Evolutionary conservation across 257 asterid genomes (phyloP).

Genomic region (Solanum lycopersicoides): DNA sequence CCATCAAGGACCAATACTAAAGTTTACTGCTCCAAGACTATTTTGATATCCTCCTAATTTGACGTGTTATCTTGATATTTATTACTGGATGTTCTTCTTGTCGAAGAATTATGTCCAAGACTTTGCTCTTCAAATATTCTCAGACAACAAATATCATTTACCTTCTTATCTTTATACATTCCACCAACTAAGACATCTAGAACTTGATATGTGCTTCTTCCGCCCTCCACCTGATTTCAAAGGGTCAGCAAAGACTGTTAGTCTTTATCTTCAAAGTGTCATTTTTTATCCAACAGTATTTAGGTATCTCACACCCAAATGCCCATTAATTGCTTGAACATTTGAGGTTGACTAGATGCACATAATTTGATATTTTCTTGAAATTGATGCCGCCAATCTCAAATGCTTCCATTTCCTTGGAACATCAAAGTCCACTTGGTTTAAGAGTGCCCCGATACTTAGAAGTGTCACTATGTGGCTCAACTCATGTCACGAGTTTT

Average conservation of each 20-base stretch:
- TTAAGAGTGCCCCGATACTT: conserved; percentile 2
- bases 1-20: neutral
- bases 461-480: neutral
- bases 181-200: neutral
- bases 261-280: neutral
- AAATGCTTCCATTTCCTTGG: conserved; percentile 4
- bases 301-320: neutral
- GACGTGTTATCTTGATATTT: neutral
- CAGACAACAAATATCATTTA: neutral
- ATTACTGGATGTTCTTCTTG: neutral
- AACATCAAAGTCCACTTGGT: neutral
- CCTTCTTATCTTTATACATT: neutral
- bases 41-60: neutral
- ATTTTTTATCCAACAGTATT: neutral
- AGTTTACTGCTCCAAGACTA: neutral
- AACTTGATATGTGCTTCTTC: neutral
- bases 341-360: neutral
- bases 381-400: neutral
- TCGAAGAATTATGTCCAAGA: neutral
- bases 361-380: conserved; percentile 1
- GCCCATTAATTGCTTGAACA: neutral
- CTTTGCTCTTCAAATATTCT: neutral
- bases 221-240: neutral
- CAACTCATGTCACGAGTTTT: neutral
- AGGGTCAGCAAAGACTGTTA: conserved; percentile 3